Evolutionary conservation across 306 rosid species (phyloP), one percentile per base, ranked within the genome.

Genomic region (Castanospermum australe): DNA sequence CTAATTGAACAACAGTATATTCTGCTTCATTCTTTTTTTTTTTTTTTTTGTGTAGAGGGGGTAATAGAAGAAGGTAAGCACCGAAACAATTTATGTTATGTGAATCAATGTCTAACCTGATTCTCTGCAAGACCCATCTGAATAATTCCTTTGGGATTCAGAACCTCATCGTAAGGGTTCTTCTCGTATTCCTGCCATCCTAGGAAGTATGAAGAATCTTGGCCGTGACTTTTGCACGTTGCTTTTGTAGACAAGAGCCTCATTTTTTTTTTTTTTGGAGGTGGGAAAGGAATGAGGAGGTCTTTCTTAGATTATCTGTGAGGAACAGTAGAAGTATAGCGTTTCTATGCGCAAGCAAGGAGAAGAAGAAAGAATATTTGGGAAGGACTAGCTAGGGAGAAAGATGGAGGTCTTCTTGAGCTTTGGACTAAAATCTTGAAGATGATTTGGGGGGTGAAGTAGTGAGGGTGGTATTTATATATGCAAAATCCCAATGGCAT

Each of bases 81-180:
- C n/a, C n/a, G n/a, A n/a, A n/a, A n/a, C n/a, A n/a, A 13, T 9
- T 70, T 10, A 57, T 57, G 10, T 32, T 28, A 67, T 0, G 2
- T 4, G 3, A 21, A 33, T 28, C 12, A 38, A 30, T 67, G 66
- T 48, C 62, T 35, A 67, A 86, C 97, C 87, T 94, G 99, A 87
- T 95, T 95, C 74, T 95, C 99, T 0, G 99, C 99, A 0, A 95
- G 92, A 39, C 99, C 99, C 99, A 95, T 92, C 66, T 95, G 99
- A 78, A 95, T 91, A 20, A 92, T 93, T 57, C 99, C 98, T 32
- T 90, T 82, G 15, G 97, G 91, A 41, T 95, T 95, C 9, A 32
- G 63, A 52, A 73, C 38, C 69, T 89, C 86, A 48, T 93, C 88
- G 38, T 75, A 93, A 5, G 98, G 97, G 36, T 95, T 92, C 55